Percentiles rank a stretch among this genome's conserved stretches.
Conservation (phyloP, 2,329 filamentous ascomycete species). For the Colletotrichum endophyticum region DNA sequence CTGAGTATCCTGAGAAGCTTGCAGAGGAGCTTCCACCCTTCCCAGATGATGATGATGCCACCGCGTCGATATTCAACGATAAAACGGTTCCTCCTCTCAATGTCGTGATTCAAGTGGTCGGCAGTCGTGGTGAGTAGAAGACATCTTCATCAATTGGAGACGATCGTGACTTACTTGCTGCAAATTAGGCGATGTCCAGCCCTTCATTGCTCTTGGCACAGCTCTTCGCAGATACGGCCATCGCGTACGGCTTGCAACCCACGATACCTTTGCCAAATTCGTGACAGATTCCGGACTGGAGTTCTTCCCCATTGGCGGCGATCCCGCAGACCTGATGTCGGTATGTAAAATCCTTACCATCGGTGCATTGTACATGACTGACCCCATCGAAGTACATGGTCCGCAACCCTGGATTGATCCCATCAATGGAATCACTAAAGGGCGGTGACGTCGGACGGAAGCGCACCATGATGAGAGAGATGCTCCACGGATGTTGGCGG, state of each 20-base stretch:
- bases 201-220: conserved; percentile 51
- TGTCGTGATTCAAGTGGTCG: conserved; percentile 22
- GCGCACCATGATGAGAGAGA: conserved; percentile 30
- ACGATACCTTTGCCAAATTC: conserved; percentile 54
- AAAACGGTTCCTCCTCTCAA: conserved; percentile 1
- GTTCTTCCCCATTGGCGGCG: conserved; percentile 58
- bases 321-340: conserved; percentile 46
- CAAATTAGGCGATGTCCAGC: conserved; percentile 48
- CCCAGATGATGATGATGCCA: neutral
- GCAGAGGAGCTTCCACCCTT: neutral
- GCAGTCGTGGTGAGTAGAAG: conserved; percentile 13
- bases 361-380: too few species aligned
- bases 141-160: neutral
- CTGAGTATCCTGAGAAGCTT: neutral
- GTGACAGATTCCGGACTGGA: conserved; percentile 52
- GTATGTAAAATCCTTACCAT: conserved; percentile 23
- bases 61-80: neutral
- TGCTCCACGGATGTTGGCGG: conserved; percentile 33
- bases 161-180: neutral
- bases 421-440: conserved; percentile 27
- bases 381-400: conserved; percentile 30
- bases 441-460: conserved; percentile 31
- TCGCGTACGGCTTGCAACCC: conserved; percentile 49
- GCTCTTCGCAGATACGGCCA: conserved; percentile 46
- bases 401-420: conserved; percentile 33